Conservation (phyloP, 2,329 filamentous ascomycete genomes). For the Aspergillus pseudotamarii region DNA sequence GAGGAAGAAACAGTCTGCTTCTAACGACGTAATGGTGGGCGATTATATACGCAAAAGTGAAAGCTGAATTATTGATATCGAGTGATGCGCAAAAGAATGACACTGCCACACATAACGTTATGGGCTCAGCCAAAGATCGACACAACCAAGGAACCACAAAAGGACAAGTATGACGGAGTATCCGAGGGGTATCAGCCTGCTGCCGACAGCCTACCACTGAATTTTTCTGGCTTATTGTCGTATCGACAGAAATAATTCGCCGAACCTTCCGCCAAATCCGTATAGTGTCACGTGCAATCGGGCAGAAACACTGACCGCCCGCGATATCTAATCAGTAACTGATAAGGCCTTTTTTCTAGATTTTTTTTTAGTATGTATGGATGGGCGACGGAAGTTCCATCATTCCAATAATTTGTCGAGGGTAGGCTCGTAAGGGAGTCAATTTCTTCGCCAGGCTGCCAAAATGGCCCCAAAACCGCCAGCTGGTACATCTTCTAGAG, state of each 20-base stretch:
- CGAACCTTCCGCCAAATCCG: constrained; percentile 18
- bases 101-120: constrained; percentile 20
- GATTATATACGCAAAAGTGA: constrained; percentile 10
- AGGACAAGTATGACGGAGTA: background rate
- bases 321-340: constrained; percentile 34
- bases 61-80: constrained; percentile 10
- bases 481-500: constrained; percentile 49
- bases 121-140: constrained; percentile 13
- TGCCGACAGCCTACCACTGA: background rate
- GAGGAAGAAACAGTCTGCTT: constrained; percentile 19
- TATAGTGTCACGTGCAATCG: constrained; percentile 2
- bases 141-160: constrained; percentile 2
- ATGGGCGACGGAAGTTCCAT: background rate
- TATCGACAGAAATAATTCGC: constrained; percentile 8
- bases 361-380: constrained; percentile 14
- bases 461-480: constrained; percentile 47
- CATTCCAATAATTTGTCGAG: background rate
- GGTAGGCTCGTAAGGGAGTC: background rate
- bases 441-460: background rate
- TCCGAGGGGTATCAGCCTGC: background rate
- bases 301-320: constrained; percentile 31
- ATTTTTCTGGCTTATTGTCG: constrained; percentile 7
- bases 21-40: constrained; percentile 41
- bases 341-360: constrained; percentile 29
- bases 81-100: constrained; percentile 15